Base-by-base conservation (phyloP, 139 green algal genomes). In the Volvox reticuliferus region DNA sequence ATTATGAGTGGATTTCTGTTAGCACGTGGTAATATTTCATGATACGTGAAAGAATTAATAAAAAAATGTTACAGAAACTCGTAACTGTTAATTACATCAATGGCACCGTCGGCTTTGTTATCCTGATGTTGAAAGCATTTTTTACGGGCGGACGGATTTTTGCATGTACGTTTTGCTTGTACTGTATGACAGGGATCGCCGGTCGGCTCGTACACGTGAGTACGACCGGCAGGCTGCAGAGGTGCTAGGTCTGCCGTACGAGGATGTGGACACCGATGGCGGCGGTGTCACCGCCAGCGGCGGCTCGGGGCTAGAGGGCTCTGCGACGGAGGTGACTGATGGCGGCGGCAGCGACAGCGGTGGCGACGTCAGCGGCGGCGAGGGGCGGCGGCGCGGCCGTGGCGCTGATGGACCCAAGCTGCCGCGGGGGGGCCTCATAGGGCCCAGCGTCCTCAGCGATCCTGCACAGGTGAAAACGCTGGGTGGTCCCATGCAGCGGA, bases 361-460 rank as follows among this genome's bases (percentile, higher is more conserved):
- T 20, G 69, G 69, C 28, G 85, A 71, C 33, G 1, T 36, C 3
- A 71, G 69, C 69, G 85, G 68, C 84, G 84, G 84, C 36, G 84
- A 68, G 35, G 68, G 85, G 12, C 17, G 85, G 26, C 35, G 69
- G 0, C 9, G 83, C 28, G 62, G 55, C 67, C 12, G 67, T 0
- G 24, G 5, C 17, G 85, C 37, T 9, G 68, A n/a, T 14, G 33
- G 21, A 3, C 82, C 63, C 33, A 33, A 73, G 82, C 69, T 89
- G 69, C 85, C 85, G 6, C 85, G 68, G 12, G 85, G 85, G 12
- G 85, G 85, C 35, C 85, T 89, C 19, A 37, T 89, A 32, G 85
- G 85, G 37, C 69, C 44, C 37, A 82, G 44, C 37, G 85, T 89
- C 69, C 69, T 89, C 28, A 89, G 85, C 37, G 69, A 82, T 37